Conservation (phyloP, 306 rosid species). For the Ammopiptanthus mongolicus region DNA sequence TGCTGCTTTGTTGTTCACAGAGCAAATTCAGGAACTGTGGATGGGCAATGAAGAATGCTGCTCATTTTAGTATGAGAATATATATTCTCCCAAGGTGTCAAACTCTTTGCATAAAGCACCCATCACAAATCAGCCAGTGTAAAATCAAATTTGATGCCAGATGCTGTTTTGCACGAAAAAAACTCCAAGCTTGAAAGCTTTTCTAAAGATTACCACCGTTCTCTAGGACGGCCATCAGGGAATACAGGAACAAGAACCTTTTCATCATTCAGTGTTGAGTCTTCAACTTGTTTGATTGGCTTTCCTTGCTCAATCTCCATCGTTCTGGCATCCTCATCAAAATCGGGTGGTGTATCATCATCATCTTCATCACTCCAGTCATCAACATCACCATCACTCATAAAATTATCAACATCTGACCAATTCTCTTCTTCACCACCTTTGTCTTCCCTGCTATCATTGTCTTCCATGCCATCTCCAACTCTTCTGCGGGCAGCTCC, state of each 20-base stretch:
- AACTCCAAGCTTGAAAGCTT: conserved; percentile 1
- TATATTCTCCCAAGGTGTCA: conserved; percentile 16
- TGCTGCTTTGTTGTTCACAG: background rate
- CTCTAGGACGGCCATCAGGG: conserved; percentile 69
- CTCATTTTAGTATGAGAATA: background rate
- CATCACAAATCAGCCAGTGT: conserved; percentile 13
- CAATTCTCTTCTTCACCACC: conserved; percentile 30
- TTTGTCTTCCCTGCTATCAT: conserved; percentile 33
- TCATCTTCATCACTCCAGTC: conserved; percentile 70
- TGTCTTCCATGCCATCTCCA: conserved; percentile 33
- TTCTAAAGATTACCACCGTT: conserved; percentile 54
- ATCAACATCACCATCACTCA: conserved; percentile 35
- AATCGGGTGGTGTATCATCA: conserved; percentile 66
- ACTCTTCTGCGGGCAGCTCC: conserved; percentile 33
- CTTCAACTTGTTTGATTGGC: conserved; percentile 30
- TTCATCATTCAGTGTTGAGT: conserved; percentile 21
- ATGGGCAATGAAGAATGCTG: background rate
- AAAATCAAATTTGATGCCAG: conserved; percentile 2
- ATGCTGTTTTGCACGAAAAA: background rate
- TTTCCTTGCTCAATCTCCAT: conserved; percentile 30
- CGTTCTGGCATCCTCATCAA: conserved; percentile 46
- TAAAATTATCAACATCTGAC: conserved; percentile 49
- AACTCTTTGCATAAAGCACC: conserved; percentile 16
- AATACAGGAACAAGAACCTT: conserved; percentile 40
- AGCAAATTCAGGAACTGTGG: background rate